Base-by-base conservation (phyloP, 495 filamentous ascomycete species). In the Pseudevernia furfuracea region DNA sequence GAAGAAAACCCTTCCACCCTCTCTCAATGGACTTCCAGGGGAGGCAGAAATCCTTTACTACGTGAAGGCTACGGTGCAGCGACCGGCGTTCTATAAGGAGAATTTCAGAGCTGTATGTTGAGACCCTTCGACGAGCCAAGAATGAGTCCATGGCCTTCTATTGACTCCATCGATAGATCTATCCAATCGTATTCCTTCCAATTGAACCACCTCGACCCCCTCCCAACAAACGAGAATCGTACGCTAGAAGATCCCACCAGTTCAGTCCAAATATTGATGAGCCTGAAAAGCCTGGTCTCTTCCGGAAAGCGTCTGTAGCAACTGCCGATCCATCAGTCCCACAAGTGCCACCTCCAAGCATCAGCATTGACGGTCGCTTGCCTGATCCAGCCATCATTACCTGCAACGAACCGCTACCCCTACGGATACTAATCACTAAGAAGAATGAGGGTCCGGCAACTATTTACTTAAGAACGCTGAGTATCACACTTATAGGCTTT, bases 21-120 rank as follows among this genome's bases (percentile, higher is more conserved):
- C 90, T 10, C 79, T 97, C 65, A 89, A 82, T 57, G 90, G 89
- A 4, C 89, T 95, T 66, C 86, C 89, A 0, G 88, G 86, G 0
- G 79, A 89, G 74, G 94, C 92, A 58, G 91, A 93, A 73, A 93
- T 98, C 62, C 84, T 85, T 68, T 98, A 98, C 72, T 97, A 88
- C 66, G 80, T 97, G 65, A 98, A 98, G 72, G 91, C 85, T 17
- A 98, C 94, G 0, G 85, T 97, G 3, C 85, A 89, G 63, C 80
- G 92, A 36, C 89, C 89, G 0, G 82, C 88, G 30, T 82, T 95
- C 66, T 93, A 90, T 73, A 89, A 90, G 71, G 90, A 93, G 74
- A 96, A 96, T 69, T 87, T 89, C 73, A 79, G 91, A 68, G 74
- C 79, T 41, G 82, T 86, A 74, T 52, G 82, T 71, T n/a, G 28